phyloP scores from a whole-genome alignment of 108 stramenopile genomes.

The Skeletonema grethae region DNA sequence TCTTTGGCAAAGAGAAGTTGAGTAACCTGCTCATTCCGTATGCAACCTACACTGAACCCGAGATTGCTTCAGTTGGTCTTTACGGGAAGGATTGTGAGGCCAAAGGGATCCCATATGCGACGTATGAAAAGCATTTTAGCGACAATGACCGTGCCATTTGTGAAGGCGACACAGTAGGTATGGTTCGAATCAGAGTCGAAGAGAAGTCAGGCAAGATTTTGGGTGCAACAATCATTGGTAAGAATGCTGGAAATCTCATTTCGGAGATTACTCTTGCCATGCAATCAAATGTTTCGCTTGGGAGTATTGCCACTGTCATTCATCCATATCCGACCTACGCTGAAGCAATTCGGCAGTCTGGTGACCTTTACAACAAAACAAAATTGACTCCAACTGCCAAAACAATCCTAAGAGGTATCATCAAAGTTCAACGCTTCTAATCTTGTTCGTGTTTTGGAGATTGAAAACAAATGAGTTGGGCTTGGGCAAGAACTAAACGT shows the following conservation, averaged over 20 bases:
- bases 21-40: constrained; percentile 82
- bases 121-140: constrained; percentile 65
- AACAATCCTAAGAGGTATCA: constrained; percentile 51
- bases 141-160: constrained; percentile 86
- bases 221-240: constrained; percentile 85
- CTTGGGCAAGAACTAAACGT: no score
- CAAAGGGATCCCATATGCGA: constrained; percentile 64
- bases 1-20: constrained; percentile 77
- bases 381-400: constrained; percentile 56
- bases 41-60: constrained; percentile 88
- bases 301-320: constrained; percentile 72
- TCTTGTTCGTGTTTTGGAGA: neutral
- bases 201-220: constrained; percentile 76
- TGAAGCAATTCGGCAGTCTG: constrained; percentile 66
- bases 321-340: constrained; percentile 90
- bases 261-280: constrained; percentile 86
- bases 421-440: constrained; percentile 52
- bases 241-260: constrained; percentile 88
- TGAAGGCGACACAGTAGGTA: constrained; percentile 76
- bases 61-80: constrained; percentile 88
- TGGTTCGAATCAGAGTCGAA: constrained; percentile 80
- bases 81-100: constrained; percentile 75
- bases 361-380: constrained; percentile 64
- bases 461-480: no score
- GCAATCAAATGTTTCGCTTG: constrained; percentile 70